Evolutionary conservation across 2,329 filamentous ascomycete species (phyloP), one percentile per base, ranked within the genome.

Genomic region (Rhynchosporium secalis): DNA sequence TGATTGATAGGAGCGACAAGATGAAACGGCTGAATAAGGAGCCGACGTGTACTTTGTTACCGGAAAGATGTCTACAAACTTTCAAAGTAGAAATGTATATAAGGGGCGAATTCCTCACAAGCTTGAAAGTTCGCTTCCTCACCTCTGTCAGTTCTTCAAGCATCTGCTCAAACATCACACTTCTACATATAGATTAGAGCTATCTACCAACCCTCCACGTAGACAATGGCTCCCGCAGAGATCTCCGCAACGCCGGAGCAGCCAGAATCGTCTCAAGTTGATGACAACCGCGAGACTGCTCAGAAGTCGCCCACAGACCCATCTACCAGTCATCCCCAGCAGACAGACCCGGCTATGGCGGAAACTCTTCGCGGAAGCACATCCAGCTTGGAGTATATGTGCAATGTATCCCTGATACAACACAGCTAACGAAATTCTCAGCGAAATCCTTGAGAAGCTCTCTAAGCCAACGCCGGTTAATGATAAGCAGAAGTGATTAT

Each of bases 271-370:
- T 33, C 40, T 4, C 7, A 45, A 45, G 52, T 56, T 3, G 38
- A 56, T 41, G 15, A 31, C 38, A 45, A 31, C 15, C 52, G 1
- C 12, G 52, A 56, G 38, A 51, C 48, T 47, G 20, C 26, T 29
- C 48, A 51, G 47, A 49, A 31, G 15, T 29, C 29, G 9, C 36
- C 29, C 15, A 48, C 46, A 48, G 45, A 48, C 45, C 43, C 56
- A 59, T 28, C 56, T 62, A 59, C 47, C 46, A 12, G n/a, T 33
- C 31, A 29, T 58, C 60, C 58, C 58, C 55, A 62, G 60, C 43
- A 13, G 46, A 58, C 54, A 64, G 62, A 61, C 55, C 38, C 54
- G 54, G 45, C 54, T 58, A 61, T 38, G 40, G 54, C 61, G 13
- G 38, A 64, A 49, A 26, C 40, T 55, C 55, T 64, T 61, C 58